A percentile compares a stretch with the other conserved stretches of the same genome.
Evolutionary conservation across 768 basidiomycete genomes (phyloP).

Genomic region (Suillus decipiens): DNA sequence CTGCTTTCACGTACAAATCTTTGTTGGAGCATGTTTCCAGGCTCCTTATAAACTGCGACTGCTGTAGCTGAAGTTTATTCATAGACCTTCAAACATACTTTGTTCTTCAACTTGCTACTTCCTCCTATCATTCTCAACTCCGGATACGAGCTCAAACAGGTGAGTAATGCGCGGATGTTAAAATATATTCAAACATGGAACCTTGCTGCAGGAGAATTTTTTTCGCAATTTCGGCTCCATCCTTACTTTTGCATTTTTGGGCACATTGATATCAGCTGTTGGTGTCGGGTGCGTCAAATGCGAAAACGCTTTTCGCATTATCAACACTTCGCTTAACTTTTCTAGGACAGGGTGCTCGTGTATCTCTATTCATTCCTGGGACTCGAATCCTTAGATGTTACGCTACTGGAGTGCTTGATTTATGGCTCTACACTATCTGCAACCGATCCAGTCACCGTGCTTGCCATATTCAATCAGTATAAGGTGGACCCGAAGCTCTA

Average conservation of each 20-base stretch:
- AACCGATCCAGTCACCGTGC: slow-evolving; percentile 96
- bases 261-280: slow-evolving; percentile 95
- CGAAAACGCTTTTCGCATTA: neutral
- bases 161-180: slow-evolving; percentile 31
- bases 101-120: slow-evolving; percentile 97
- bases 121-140: slow-evolving; percentile 98
- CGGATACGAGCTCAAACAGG: slow-evolving; percentile 97
- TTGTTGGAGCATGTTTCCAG: neutral
- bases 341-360: slow-evolving; percentile 77
- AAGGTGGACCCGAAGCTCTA: slow-evolving; percentile 99
- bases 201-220: slow-evolving; percentile 80
- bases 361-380: slow-evolving; percentile 95
- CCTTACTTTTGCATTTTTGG: slow-evolving; percentile 88
- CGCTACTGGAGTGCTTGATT: slow-evolving; percentile 89
- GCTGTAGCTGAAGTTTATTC: slow-evolving; percentile 6
- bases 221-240: slow-evolving; percentile 99
- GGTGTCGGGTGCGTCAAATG: slow-evolving; percentile 80
- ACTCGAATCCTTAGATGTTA: slow-evolving; percentile 83
- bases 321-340: slow-evolving; percentile 41
- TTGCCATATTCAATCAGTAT: slow-evolving; percentile 98
- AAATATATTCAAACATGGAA: neutral
- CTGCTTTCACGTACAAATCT: neutral
- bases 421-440: slow-evolving; percentile 97
- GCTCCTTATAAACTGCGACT: neutral
- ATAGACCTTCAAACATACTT: slow-evolving; percentile 93